Evolutionary conservation across 2,329 filamentous ascomycete genomes (phyloP).

Genomic region (Blastomyces emzantsi): DNA sequence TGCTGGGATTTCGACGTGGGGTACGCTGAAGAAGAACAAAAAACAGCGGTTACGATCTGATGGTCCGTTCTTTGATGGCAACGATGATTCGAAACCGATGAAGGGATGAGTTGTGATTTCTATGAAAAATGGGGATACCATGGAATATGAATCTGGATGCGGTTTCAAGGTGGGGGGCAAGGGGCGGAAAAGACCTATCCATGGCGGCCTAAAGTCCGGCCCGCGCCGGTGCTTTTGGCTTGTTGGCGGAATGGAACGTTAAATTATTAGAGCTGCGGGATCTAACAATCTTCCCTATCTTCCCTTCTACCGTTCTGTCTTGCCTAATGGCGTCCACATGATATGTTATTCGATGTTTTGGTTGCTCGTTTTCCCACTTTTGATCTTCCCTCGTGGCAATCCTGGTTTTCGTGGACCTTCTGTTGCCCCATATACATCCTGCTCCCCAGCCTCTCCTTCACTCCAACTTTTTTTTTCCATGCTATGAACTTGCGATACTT

Average conservation of each 20-base stretch:
- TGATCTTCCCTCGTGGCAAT: too few species aligned
- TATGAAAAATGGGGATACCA: not conserved
- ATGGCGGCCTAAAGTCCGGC: too few species aligned
- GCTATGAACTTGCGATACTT: not conserved
- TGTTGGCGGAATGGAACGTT: not conserved
- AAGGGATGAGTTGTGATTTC: not conserved
- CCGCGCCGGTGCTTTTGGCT: not conserved
- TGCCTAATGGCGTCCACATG: not conserved
- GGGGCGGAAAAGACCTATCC: not conserved
- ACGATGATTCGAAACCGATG: not conserved
- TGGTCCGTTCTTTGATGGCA: not conserved
- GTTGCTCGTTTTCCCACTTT: not conserved
- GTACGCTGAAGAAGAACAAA: not conserved
- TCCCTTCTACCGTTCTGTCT: not conserved
- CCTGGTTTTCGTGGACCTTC: not conserved
- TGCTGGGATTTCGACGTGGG: slow-evolving; percentile 19
- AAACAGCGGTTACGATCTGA: not conserved
- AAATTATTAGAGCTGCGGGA: too few species aligned
- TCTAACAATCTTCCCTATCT: not conserved
- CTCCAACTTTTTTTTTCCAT: not conserved
- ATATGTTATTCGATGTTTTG: not conserved
- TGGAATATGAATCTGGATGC: not conserved
- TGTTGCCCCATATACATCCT: too few species aligned
- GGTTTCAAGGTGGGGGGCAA: not conserved
- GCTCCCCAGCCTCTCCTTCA: not conserved